phyloP scores from a whole-genome alignment of 2,329 filamentous ascomycete genomes.

The Colletotrichum sp. region DNA sequence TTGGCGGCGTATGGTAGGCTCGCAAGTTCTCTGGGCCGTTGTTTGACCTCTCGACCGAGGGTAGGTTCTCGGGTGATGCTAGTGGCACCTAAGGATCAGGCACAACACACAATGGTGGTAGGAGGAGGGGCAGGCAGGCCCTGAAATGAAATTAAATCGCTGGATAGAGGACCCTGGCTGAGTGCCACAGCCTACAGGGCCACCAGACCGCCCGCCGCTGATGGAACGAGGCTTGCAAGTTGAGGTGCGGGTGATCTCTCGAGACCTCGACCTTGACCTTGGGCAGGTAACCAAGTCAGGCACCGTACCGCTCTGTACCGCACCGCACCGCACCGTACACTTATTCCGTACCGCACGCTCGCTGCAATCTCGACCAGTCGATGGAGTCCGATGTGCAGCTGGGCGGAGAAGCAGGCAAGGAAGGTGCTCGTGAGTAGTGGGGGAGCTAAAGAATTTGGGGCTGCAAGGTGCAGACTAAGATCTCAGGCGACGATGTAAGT shows the following conservation, averaged over 20 bases:
- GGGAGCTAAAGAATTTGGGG: not conserved
- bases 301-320: not conserved
- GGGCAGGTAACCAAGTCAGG: not conserved
- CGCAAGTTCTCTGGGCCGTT: conserved; percentile 4
- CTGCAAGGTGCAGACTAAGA: not conserved
- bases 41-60: conserved; percentile 11
- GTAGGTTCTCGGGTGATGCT: conserved; percentile 9
- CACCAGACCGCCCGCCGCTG: not conserved
- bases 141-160: conserved; percentile 21
- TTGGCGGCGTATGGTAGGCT: conserved; percentile 12
- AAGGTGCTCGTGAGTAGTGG: not conserved
- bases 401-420: not conserved
- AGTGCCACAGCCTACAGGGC: conserved; percentile 2
- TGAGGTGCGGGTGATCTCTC: not conserved
- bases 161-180: conserved; percentile 16
- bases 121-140: conserved; percentile 17
- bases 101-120: not conserved
- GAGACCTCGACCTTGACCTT: not conserved
- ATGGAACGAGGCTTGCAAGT: not conserved
- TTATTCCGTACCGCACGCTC: not conserved
- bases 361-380: not conserved
- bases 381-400: not conserved
- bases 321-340: too few relatives aligned
- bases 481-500: conserved; percentile 9
- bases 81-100: conserved; percentile 14